Base-by-base conservation (phyloP, 2,329 filamentous ascomycete species). In the Xylaria arbuscula region DNA sequence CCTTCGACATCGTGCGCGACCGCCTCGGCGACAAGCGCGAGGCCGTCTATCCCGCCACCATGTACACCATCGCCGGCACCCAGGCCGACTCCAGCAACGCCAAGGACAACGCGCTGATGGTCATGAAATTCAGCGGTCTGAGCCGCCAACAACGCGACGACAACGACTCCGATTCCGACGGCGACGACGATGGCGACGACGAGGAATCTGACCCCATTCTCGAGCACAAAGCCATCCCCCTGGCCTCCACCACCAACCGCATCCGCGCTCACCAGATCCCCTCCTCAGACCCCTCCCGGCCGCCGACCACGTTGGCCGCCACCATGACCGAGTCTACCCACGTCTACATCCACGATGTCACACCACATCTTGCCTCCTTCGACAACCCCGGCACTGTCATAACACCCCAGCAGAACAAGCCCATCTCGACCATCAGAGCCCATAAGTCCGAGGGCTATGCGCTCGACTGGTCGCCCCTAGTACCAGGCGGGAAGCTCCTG, bases 371-470 rank as follows among this genome's bases (percentile, higher is more conserved):
- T 65, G 86, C 89, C 65, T 92, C 93, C 60, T 98, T 99, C 80
- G 95, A 98, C 79, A 92, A 88, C 67, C 96, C 96, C 1, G 95
- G 96, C 68, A 92, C 90, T 50, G 85, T 90, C 72, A 88, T 98
- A 72, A 90, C 92, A 7, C 86, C 93, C 1, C 90, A 92, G 76
- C 93, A 97, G 78, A 95, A 94, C 80, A 97, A 97, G 83, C 94
- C 96, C 40, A 82, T 97, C 59, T 92, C 88, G 72, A 98, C 93
- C 2, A 90, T 99, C 74, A 89, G 92, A 74, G 93, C 95, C 74
- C 96, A 99, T 87, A 95, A 94, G 82, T 84, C 90, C 13, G 96
- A 99, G 84, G 96, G 96, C 57, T 99, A 98, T 80, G 96, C 93
- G 0, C 82, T 99, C n/a, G 96, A 98, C 82, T 99, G 96, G 96